Evolutionary conservation across 2,329 filamentous ascomycete genomes (phyloP).

Genomic region (Colletotrichum chlorophyti): DNA sequence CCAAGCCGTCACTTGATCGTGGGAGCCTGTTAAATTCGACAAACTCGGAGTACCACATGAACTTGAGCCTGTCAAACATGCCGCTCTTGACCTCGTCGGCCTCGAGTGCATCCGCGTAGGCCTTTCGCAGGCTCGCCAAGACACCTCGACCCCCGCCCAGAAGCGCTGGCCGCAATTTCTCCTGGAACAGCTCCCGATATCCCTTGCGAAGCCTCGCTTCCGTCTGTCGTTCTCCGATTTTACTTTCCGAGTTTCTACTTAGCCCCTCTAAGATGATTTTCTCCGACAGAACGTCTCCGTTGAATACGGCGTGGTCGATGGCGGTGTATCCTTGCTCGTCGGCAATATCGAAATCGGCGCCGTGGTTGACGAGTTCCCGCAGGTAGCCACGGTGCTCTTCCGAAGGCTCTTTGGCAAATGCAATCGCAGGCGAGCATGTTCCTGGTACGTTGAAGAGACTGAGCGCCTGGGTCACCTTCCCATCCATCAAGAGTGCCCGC

Average conservation of each 20-base stretch:
- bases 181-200: constrained; percentile 45
- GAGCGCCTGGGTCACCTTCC: constrained; percentile 34
- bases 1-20: constrained; percentile 32
- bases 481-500: constrained; percentile 34
- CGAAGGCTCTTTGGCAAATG: constrained; percentile 46
- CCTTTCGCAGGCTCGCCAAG: constrained; percentile 31
- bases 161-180: constrained; percentile 42
- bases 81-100: constrained; percentile 32
- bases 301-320: constrained; percentile 45
- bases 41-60: constrained; percentile 38
- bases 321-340: constrained; percentile 45
- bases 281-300: constrained; percentile 34
- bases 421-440: constrained; percentile 41
- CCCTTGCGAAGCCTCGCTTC: constrained; percentile 40
- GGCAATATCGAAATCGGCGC: constrained; percentile 38
- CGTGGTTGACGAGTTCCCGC: constrained; percentile 38
- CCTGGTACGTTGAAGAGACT: constrained; percentile 36
- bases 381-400: constrained; percentile 43
- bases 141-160: constrained; percentile 28
- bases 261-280: constrained; percentile 38
- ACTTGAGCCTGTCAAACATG: constrained; percentile 38
- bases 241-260: constrained; percentile 2
- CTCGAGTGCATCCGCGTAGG: constrained; percentile 33
- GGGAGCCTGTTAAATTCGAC: constrained; percentile 33
- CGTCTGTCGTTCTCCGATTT: constrained; percentile 17